Conservation (phyloP, 495 filamentous ascomycete species). For the Podospora australis region DNA sequence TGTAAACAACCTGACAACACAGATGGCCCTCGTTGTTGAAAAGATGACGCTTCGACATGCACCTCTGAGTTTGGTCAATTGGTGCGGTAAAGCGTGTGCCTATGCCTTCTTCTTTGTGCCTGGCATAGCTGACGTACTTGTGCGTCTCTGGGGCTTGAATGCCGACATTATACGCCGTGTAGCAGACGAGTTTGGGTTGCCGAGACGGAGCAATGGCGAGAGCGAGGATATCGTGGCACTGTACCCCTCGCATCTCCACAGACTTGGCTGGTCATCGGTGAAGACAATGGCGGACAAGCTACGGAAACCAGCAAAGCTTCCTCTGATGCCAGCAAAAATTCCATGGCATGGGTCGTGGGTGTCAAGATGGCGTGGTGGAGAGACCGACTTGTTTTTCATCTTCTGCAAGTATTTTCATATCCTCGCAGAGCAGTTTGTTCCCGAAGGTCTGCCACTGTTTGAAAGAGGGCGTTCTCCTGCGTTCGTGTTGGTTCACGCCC, state of each 20-base stretch:
- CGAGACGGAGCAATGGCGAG: conserved; percentile 39
- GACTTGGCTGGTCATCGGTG: conserved; percentile 65
- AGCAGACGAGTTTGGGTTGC: conserved; percentile 55
- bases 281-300: conserved; percentile 57
- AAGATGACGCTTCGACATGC: conserved; percentile 84
- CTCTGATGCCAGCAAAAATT: conserved; percentile 64
- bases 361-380: conserved; percentile 77
- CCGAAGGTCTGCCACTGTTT: conserved; percentile 48
- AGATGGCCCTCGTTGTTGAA: conserved; percentile 85
- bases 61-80: conserved; percentile 86
- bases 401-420: conserved; percentile 90
- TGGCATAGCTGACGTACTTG: conserved; percentile 78
- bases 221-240: conserved; percentile 56
- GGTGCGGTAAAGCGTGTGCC: conserved; percentile 88
- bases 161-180: conserved; percentile 62
- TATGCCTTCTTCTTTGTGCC: conserved; percentile 97
- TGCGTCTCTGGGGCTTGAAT: conserved; percentile 73
- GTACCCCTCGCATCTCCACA: conserved; percentile 68
- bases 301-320: conserved; percentile 58
- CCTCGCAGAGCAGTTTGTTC: conserved; percentile 73
- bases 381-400: conserved; percentile 89
- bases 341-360: conserved; percentile 85
- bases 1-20: conserved; percentile 74
- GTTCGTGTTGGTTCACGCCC: conserved; percentile 76
- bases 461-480: conserved; percentile 71